Base-by-base conservation (phyloP, 768 basidiomycete species). In the Botryobasidium botryosum region DNA sequence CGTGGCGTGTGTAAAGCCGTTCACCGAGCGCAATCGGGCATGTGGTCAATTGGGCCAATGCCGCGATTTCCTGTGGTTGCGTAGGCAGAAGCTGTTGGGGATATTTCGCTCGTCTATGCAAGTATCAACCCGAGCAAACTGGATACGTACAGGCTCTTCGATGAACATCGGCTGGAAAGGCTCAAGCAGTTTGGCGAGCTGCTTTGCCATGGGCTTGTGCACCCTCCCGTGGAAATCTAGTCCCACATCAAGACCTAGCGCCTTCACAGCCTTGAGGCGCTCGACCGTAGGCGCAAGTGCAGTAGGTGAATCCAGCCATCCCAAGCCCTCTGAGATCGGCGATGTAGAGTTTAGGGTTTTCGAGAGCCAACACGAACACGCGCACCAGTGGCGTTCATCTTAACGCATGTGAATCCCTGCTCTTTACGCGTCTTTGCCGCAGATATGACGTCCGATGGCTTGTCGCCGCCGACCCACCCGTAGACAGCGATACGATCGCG, bases 151-250 rank as follows among this genome's bases (percentile, higher is more conserved):
- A 8, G 37, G 37, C 44, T 61, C 74, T 63, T 81, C 74, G 51
- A 79, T 77, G 57, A 79, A 79, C 13, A 79, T 57, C 1, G 75
- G 74, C 15, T 63, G 62, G 37, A 71, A 63, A 6, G 71, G 71
- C 52, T 78, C 77, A 5, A 80, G 64, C 2, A 70, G 58, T 40
- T 65, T 68, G 5, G 73, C 76, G 6, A 81, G 68, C 55, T 77
- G 78, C 52, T 73, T 77, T 15, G 77, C 75, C 67, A 79, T 74
- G 2, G 72, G 69, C 52, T 74, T 77, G 55, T 79, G 78, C 18
- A 79, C 60, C 10, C 77, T 65, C 21, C 79, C 77, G 51, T 78
- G 78, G 57, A 80, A 81, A 53, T 80, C 77, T 18, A 78, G 58
- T 4, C 74, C 77, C 3, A 77, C 75, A 51, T 80, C 76, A 33